Evolutionary conservation across 768 basidiomycete genomes (phyloP).

Genomic region (Wakefieldia striispora): DNA sequence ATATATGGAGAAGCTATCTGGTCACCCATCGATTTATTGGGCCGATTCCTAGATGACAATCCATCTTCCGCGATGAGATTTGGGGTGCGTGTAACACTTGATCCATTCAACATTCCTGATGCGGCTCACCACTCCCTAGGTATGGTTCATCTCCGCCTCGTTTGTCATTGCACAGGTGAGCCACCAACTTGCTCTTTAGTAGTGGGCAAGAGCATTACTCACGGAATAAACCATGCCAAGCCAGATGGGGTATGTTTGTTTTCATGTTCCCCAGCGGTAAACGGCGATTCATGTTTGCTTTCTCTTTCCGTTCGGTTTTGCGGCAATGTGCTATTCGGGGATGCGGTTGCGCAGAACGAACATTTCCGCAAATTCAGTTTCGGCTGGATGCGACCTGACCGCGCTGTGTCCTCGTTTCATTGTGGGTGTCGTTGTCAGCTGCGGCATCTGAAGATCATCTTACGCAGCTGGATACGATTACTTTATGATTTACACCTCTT

Average conservation of each 20-base stretch:
- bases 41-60: constrained; percentile 61
- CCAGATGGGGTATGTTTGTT: constrained; percentile 29
- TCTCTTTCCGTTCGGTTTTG: constrained; percentile 1
- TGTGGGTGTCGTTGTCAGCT: constrained; percentile 35
- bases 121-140: constrained; percentile 34
- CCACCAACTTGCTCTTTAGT: background rate
- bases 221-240: background rate
- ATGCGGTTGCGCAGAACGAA: constrained; percentile 50
- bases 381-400: constrained; percentile 81
- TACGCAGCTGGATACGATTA: background rate
- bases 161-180: constrained; percentile 76
- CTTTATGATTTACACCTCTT: constrained; percentile 1
- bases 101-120: background rate
- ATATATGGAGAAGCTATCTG: constrained; percentile 79
- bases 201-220: constrained; percentile 6
- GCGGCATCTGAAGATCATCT: background rate
- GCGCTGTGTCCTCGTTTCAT: constrained; percentile 76
- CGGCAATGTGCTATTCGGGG: constrained; percentile 4
- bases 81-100: constrained; percentile 39
- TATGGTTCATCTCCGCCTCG: constrained; percentile 76
- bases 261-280: background rate
- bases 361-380: constrained; percentile 80
- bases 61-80: constrained; percentile 68
- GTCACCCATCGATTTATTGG: constrained; percentile 73
- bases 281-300: constrained; percentile 17